A percentile compares a stretch with the other conserved stretches of the same genome.
These are phyloP conservation scores for Anthracocystis panici-leucophaei DNA, from an alignment of 1,284 basidiomycete species.

Conservation along the genomic window DNA sequence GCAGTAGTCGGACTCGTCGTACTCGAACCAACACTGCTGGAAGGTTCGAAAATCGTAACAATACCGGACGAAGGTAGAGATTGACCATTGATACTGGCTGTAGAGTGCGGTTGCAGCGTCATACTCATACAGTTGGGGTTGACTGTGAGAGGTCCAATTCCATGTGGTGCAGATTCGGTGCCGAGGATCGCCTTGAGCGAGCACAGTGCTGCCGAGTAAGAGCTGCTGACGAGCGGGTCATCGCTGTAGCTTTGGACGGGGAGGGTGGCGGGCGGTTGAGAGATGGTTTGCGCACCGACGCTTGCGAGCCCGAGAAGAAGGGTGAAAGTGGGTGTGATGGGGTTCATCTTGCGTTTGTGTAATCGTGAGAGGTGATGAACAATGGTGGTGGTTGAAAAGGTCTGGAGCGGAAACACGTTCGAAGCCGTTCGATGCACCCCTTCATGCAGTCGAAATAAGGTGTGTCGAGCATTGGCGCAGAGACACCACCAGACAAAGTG, in stretches of 20 bases:
- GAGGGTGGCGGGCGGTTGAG: conserved; percentile 22
- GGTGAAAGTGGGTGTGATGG: background rate
- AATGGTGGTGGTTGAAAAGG: background rate
- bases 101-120: conserved; percentile 18
- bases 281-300: conserved; percentile 12
- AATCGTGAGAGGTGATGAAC: background rate
- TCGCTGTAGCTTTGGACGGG: conserved; percentile 31
- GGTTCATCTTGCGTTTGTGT: background rate
- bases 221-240: conserved; percentile 27
- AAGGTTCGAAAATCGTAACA: conserved; percentile 30
- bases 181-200: conserved; percentile 21
- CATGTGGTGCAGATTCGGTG: conserved; percentile 18
- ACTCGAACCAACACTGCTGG: conserved; percentile 4
- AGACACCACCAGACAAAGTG: background rate
- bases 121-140: conserved; percentile 20
- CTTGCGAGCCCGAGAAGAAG: background rate
- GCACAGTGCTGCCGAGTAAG: conserved; percentile 22
- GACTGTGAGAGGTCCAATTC: conserved; percentile 38
- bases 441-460: conserved; percentile 2
- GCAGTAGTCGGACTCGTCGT: conserved; percentile 6
- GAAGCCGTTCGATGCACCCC: no score
- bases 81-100: conserved; percentile 27
- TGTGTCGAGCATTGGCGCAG: background rate
- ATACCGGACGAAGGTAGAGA: conserved; percentile 34
- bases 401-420: no score